These are phyloP conservation scores for Ogataea nitratoaversa DNA, from an alignment of 805 yeast genomes.

Conservation along the genomic window DNA sequence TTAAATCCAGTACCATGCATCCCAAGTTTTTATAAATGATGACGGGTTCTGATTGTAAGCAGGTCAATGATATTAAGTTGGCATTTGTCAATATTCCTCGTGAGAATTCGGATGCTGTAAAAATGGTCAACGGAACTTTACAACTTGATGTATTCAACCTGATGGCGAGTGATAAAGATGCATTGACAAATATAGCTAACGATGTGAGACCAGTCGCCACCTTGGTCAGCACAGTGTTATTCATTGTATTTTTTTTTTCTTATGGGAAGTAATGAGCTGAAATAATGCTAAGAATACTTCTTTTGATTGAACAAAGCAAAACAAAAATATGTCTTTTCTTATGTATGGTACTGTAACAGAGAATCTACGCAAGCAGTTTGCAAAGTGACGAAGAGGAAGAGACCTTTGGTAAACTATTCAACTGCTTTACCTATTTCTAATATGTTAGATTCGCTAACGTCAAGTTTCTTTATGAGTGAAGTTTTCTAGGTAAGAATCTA, in stretches of 20 bases:
- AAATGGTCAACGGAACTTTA: conserved; percentile 1
- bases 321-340: no score
- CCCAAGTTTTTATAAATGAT: background rate
- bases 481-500: no score
- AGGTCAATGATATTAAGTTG: background rate
- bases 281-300: no score
- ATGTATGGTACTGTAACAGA: no score
- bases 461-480: no score
- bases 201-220: background rate
- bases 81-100: conserved; percentile 1
- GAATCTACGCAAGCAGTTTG: no score
- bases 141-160: background rate
- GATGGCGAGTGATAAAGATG: conserved; percentile 10
- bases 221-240: background rate
- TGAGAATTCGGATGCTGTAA: conserved; percentile 2
- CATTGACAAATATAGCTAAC: conserved; percentile 5
- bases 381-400: no score
- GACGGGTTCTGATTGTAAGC: background rate
- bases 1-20: conserved; percentile 2
- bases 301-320: no score
- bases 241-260: background rate
- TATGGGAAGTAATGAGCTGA: background rate
- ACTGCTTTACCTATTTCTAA: no score
- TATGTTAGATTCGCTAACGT: no score
- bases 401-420: no score